Base-by-base conservation (phyloP, 2,329 filamentous ascomycete species). In the Raffaelea arxii region DNA sequence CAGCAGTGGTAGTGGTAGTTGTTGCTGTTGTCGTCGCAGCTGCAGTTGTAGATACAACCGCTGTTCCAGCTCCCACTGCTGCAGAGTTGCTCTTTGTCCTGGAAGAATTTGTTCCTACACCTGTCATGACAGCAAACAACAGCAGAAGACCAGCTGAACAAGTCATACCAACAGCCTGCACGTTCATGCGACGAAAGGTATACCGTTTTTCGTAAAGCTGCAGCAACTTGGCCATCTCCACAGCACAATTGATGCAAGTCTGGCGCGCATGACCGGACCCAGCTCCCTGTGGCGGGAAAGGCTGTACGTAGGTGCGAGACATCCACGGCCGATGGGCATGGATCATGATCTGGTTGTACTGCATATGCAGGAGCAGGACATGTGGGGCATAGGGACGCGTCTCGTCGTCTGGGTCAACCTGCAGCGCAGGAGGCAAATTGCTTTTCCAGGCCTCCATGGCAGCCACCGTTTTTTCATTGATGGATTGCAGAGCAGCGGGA, bases 131-230 rank as follows among this genome's bases (percentile, higher is more conserved):
- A 16, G 58, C 58, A 48, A 59, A 62, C 19, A 60, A 54, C 9
- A 63, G 49, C n/a, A 63, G 56, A 18, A 69, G 55, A 2, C 65
- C 65, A 1, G 67, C 66, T 14, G 64, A 66, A 53, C 67, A 68
- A 14, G 67, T 65, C 18, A 69, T 66, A n/a, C 62, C 61, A 10
- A 68, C 64, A 1, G 65, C 64, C 43, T 68, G 61, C 47, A 67
- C 63, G 54, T 68, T 68, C 55, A 67, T 64, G n/a, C 61, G 57
- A 21, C 62, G 60, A 57, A 68, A 66, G 1, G 63, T 64, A 49
- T 67, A 69, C 24, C 61, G 57, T 16, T 59, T 61, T 39, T 67
- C 64, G 50, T 69, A 69, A 6, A 64, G 55, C 18, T 60, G 58
- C 14, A 70, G 59, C 0, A 70, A 57, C 3, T 60, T 55, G n/a